Conservation (phyloP, 2,329 filamentous ascomycete species). For the Lachnellula arida region DNA sequence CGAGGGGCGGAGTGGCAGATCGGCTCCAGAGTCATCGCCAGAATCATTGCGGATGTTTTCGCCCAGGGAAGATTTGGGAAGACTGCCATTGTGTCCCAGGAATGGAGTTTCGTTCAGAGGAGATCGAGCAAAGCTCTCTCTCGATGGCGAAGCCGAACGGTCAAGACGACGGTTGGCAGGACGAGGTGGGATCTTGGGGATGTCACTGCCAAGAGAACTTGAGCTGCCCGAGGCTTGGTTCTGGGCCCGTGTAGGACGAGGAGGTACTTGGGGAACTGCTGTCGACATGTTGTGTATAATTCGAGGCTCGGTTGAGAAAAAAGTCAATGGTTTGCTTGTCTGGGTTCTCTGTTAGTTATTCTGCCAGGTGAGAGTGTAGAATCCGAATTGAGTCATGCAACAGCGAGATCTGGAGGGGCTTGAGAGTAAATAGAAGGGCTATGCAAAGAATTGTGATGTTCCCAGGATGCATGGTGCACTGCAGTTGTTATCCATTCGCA, state of each 20-base stretch:
- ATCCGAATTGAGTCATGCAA: conserved; percentile 9
- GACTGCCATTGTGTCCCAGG: conserved; percentile 34
- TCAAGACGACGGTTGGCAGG: conserved; percentile 61
- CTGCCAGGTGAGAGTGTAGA: neutral
- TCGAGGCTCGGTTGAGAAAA: conserved; percentile 1
- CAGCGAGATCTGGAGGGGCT: conserved; percentile 4
- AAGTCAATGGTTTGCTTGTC: conserved; percentile 5
- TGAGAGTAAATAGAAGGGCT: neutral
- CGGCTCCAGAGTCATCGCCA: conserved; percentile 33
- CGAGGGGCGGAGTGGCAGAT: conserved; percentile 55
- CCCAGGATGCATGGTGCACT: neutral
- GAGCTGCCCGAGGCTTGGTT: conserved; percentile 36
- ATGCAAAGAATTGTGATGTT: neutral
- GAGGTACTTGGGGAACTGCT: conserved; percentile 49
- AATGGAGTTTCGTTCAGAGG: conserved; percentile 71
- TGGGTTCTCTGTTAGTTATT: conserved; percentile 15
- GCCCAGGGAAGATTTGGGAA: conserved; percentile 29
- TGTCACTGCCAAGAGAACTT: conserved; percentile 35
- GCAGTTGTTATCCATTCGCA: conserved; percentile 8
- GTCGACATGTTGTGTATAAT: conserved; percentile 36
- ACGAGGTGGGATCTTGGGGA: conserved; percentile 75
- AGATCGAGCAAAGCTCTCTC: conserved; percentile 77
- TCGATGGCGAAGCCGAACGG: conserved; percentile 71
- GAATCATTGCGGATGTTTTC: conserved; percentile 38
- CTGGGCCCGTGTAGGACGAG: conserved; percentile 54